A percentile compares a stretch with the other conserved stretches of the same genome.
These are phyloP conservation scores for Fonsecaea nubica DNA, from an alignment of 2,329 filamentous ascomycete species.

Conservation along the genomic window DNA sequence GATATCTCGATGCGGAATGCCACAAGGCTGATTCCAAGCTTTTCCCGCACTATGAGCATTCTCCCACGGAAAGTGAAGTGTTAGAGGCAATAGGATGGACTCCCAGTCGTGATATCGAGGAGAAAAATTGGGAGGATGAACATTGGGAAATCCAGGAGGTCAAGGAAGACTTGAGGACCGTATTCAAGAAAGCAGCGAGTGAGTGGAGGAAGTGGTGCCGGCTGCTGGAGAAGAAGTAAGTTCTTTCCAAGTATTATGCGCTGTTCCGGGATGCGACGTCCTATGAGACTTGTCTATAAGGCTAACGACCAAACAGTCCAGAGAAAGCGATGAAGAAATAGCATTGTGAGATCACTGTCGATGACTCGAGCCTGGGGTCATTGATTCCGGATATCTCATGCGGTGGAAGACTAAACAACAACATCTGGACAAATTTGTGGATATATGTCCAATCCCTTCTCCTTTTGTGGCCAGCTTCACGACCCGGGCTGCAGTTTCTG, in stretches of 20 bases:
- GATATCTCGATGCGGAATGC: slow-evolving; percentile 51
- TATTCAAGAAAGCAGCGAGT: slow-evolving; percentile 49
- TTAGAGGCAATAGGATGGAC: slow-evolving; percentile 54
- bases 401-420: neutral
- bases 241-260: neutral
- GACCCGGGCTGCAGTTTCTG: too few relatives aligned
- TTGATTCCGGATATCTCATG: neutral
- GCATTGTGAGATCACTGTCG: neutral
- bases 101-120: slow-evolving; percentile 41
- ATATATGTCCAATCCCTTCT: neutral
- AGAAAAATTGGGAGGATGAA: slow-evolving; percentile 54
- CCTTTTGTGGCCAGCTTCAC: neutral
- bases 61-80: slow-evolving; percentile 49
- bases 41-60: slow-evolving; percentile 44
- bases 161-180: slow-evolving; percentile 50
- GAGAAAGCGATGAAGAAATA: slow-evolving; percentile 2
- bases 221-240: slow-evolving; percentile 48
- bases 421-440: neutral
- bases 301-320: neutral
- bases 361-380: neutral
- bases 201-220: slow-evolving; percentile 53
- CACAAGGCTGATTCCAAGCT: slow-evolving; percentile 46
- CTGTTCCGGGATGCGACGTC: neutral
- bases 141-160: slow-evolving; percentile 52
- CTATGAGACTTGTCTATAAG: neutral